These are phyloP conservation scores for Rhodamnia rubescens DNA, from an alignment of 345 rosid species.

Conservation along the genomic window DNA sequence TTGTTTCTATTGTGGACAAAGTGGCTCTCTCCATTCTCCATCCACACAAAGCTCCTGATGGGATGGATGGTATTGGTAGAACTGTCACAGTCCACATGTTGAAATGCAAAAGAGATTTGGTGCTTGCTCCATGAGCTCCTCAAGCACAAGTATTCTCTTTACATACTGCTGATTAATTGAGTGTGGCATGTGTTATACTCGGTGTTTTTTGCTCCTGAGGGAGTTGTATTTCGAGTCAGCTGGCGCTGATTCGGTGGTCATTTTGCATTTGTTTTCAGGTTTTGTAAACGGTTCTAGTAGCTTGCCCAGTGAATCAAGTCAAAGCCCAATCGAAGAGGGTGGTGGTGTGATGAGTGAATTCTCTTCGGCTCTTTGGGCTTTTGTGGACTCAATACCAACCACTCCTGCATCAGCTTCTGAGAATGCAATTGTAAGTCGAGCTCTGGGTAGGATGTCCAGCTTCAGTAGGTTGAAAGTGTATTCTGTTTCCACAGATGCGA, in stretches of 20 bases:
- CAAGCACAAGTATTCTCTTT: conserved; percentile 26
- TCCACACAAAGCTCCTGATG: conserved; percentile 35
- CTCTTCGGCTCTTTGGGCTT: conserved; percentile 60
- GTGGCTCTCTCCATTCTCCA: conserved; percentile 28
- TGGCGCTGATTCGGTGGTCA: background rate
- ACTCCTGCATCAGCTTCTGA: conserved; percentile 83
- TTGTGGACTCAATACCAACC: conserved; percentile 79
- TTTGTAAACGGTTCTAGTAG: conserved; percentile 1
- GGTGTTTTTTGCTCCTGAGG: background rate
- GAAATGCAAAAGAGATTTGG: conserved; percentile 21
- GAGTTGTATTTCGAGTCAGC: background rate
- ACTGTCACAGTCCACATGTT: conserved; percentile 24
- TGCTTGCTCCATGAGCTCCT: conserved; percentile 40
- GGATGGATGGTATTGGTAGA: conserved; percentile 32
- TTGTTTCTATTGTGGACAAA: conserved; percentile 20
- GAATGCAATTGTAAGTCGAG: conserved; percentile 48
- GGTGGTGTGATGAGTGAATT: conserved; percentile 31
- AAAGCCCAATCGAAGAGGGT: conserved; percentile 19
- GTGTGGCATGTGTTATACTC: background rate
- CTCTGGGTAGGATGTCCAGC: conserved; percentile 64
- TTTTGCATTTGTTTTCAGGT: conserved; percentile 29
- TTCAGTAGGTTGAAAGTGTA: conserved; percentile 31
- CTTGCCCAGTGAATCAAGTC: conserved; percentile 6
- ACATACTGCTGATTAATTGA: background rate
- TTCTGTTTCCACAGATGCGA: conserved; percentile 7